Evolutionary conservation across 805 yeast species (phyloP).

Genomic region (Scheffersomyces coipomensis): DNA sequence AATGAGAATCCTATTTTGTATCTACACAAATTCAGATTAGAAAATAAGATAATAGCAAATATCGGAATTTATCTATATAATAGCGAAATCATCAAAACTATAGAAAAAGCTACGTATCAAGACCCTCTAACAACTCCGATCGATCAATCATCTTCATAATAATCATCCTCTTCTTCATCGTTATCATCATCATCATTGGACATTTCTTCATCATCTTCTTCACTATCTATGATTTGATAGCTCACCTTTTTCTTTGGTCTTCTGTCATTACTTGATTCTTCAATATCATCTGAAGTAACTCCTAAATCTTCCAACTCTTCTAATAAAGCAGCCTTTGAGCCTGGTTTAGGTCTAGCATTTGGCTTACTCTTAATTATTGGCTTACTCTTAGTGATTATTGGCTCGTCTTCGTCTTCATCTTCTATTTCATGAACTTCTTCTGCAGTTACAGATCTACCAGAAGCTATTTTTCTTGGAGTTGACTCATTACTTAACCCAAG

Average conservation of each 20-base stretch:
- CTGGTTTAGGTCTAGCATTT: slow-evolving; percentile 2
- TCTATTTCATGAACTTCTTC: slow-evolving; percentile 1
- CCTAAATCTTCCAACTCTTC: slow-evolving; percentile 26
- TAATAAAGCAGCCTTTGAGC: slow-evolving; percentile 8
- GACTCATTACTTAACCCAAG: slow-evolving; percentile 8
- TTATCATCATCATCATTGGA: slow-evolving; percentile 12
- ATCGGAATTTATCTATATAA: too few relatives aligned
- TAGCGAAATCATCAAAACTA: too few relatives aligned
- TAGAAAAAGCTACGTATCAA: neutral
- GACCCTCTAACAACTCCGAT: slow-evolving; percentile 3
- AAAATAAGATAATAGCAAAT: too few relatives aligned
- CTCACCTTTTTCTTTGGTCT: slow-evolving; percentile 6
- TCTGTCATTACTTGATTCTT: slow-evolving; percentile 1
- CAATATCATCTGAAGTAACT: slow-evolving; percentile 4
- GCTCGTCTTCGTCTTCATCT: slow-evolving; percentile 1
- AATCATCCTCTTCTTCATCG: slow-evolving; percentile 16
- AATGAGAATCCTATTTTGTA: too few relatives aligned
- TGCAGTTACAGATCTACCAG: too few relatives aligned
- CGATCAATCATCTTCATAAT: slow-evolving; percentile 10
- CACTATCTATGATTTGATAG: slow-evolving; percentile 13
- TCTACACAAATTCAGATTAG: too few relatives aligned
- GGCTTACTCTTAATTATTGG: neutral
- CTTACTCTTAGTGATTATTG: slow-evolving; percentile 4
- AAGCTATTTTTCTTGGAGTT: slow-evolving; percentile 6
- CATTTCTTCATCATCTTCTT: slow-evolving; percentile 14